Evolutionary conservation across 2,329 filamentous ascomycete genomes (phyloP), one percentile per base, ranked within the genome.

Genomic region (Ophiostoma sp.): DNA sequence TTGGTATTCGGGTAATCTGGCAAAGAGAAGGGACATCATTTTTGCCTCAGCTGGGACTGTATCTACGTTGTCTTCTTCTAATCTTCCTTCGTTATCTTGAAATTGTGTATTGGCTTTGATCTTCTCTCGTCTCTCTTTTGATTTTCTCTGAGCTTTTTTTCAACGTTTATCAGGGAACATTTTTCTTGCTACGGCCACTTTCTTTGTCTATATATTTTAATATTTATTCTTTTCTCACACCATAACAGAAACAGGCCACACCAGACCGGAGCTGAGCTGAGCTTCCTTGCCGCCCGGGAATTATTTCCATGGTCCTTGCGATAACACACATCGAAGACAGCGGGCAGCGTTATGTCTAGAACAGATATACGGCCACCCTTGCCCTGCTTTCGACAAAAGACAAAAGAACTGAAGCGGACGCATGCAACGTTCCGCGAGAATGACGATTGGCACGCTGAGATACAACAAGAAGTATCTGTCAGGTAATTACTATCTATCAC

Each of bases 401-500:
- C 28, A 68, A 31, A 31, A 28, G 4, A 33, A 42, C 17, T 17
- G 15, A 36, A 52, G 28, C 8, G 28, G 64, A 68, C 42, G 66
- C 69, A 70, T 70, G 69, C 69, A 70, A 70, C 69, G 69, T 70
- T 70, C 25, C 69, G 33, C 52, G 31, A 59, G 52, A 70, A 57
- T 45, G 69, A 59, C 22, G 36, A 48, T 31, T 25, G 52, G 25
- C 50, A 45, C 61, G 19, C 22, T 66, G 36, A 28, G 61, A 66
- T 66, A 28, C 61, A 66, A 66, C 61, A 45, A 45, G 22, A 39
- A 5, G 11, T 33, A 11, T 15, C 25, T 33, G 15, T 22, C 50
- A 22, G 19, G 48, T n/a, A n/a, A n/a, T n/a, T 2, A 11, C 9
- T 42, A 42, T 11, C 39, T 42, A 42, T 12, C 4, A 4, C 4